Base-by-base conservation (phyloP, 768 basidiomycete genomes). In the Phylloporus arenicola region DNA sequence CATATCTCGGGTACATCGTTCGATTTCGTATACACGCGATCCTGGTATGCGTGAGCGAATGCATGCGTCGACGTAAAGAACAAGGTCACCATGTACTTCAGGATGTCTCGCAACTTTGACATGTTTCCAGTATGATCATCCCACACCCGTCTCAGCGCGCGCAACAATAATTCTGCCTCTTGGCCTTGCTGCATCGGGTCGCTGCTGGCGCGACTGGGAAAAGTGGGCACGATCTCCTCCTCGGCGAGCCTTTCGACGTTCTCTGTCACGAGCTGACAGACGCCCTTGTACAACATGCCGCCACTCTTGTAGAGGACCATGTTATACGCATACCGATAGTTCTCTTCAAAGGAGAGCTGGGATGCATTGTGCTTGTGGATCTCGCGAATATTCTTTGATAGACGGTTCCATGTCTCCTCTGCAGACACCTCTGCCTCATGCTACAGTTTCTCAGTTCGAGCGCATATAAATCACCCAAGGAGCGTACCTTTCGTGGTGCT, bases 291-390 rank as follows among this genome's bases (percentile, higher is more conserved):
- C 20, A 99, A 75, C 70, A 78, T 81, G 50, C 86, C 84, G 3
- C 92, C 92, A 47, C 86, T 79, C 65, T 88, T 90, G 62, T 85
- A 79, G 4, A 96, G 78, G 5, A 96, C 93, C 80, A 98, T 83
- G 64, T 93, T 92, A 71, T 96, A 96, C 17, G 86, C 92, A 65
- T 88, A 92, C 38, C 95, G 80, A 66, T 96, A 92, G 57, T 92
- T 90, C 70, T 94, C 93, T 66, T 98, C 91, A 58, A 87, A 94
- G 19, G 86, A 88, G 30, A 99, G 80, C 59, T 83, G 85, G 43
- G 83, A 81, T 4, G 92, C 91, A 67, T 95, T 92, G 69, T 95
- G 91, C 58, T 90, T 86, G 66, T 95, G 92, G 45, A 99, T 97
- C 75, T 95, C 92, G 51, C 82, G 78, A 58, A 99, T 94, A 56